A percentile compares a stretch with the other conserved stretches of the same genome.
These are phyloP conservation scores for Backusella macrospora DNA, from an alignment of 192 early-diverging fungal species.

Conservation along the genomic window DNA sequence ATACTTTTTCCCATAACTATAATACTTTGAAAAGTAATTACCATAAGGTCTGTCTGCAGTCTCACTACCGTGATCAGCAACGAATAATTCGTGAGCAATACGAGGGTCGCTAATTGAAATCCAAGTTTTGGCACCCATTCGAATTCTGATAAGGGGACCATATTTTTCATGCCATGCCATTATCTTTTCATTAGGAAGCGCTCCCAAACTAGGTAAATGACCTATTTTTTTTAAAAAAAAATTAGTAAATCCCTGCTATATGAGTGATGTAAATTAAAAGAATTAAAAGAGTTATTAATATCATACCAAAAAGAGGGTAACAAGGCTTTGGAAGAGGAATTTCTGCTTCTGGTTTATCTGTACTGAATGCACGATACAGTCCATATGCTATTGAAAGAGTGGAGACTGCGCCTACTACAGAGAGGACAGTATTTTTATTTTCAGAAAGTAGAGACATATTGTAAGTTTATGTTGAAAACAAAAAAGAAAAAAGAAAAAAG, in stretches of 20 bases:
- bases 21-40: not conserved
- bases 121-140: constrained; percentile 4
- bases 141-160: constrained; percentile 7
- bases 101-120: not conserved
- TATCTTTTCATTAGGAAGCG: not conserved
- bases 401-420: not conserved
- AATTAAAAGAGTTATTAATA: not conserved
- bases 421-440: not conserved
- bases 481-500: not conserved
- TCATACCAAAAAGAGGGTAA: not conserved
- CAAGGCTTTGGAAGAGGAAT: not conserved
- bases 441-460: not conserved
- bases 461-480: not conserved
- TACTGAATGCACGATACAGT: not conserved
- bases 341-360: not conserved
- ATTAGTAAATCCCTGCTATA: not conserved
- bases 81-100: constrained; percentile 13
- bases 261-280: not conserved
- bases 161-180: not conserved
- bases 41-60: not conserved
- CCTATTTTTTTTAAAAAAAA: constrained; percentile 3
- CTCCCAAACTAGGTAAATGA: not conserved
- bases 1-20: not conserved
- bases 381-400: not conserved
- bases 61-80: not conserved